Evolutionary conservation across 805 yeast species (phyloP).

Genomic region (Spathaspora girioi): DNA sequence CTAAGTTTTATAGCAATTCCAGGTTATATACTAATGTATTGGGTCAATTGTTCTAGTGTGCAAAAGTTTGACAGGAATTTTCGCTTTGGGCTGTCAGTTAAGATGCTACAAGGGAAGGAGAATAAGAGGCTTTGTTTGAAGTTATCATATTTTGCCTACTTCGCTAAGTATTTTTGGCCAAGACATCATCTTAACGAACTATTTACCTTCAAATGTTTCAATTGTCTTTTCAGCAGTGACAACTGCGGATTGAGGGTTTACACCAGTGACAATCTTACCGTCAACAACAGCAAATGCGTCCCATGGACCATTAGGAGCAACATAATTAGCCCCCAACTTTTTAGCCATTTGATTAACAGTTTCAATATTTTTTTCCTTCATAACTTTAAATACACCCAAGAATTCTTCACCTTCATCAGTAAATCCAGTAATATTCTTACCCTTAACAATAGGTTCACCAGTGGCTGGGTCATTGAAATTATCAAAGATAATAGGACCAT

Average conservation of each 20-base stretch:
- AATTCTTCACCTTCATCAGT: constrained; percentile 50
- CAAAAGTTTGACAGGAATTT: too few relatives aligned
- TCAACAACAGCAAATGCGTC: constrained; percentile 49
- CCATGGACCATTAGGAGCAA: constrained; percentile 49
- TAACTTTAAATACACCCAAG: constrained; percentile 16
- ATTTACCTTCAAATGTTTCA: constrained; percentile 6
- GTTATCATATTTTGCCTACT: not conserved
- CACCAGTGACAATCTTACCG: constrained; percentile 62
- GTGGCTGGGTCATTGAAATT: constrained; percentile 38
- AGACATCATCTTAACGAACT: not conserved
- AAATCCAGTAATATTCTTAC: constrained; percentile 59
- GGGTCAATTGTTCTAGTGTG: too few relatives aligned
- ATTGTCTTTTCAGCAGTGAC: constrained; percentile 45
- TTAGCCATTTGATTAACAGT: constrained; percentile 38
- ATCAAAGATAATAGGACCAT: constrained; percentile 61
- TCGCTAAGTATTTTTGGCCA: too few relatives aligned
- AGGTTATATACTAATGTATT: too few relatives aligned
- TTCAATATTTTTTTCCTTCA: constrained; percentile 20
- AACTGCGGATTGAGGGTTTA: constrained; percentile 56
- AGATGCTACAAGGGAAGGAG: too few relatives aligned
- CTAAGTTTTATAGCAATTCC: too few relatives aligned
- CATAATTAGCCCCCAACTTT: constrained; percentile 40
- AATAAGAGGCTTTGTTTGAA: too few relatives aligned
- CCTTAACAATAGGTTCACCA: constrained; percentile 45
- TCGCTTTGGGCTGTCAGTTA: too few relatives aligned